A percentile compares a stretch with the other conserved stretches of the same genome.
phyloP scores from a whole-genome alignment of 2,329 filamentous ascomycete genomes.

The Septoria petroselini region DNA sequence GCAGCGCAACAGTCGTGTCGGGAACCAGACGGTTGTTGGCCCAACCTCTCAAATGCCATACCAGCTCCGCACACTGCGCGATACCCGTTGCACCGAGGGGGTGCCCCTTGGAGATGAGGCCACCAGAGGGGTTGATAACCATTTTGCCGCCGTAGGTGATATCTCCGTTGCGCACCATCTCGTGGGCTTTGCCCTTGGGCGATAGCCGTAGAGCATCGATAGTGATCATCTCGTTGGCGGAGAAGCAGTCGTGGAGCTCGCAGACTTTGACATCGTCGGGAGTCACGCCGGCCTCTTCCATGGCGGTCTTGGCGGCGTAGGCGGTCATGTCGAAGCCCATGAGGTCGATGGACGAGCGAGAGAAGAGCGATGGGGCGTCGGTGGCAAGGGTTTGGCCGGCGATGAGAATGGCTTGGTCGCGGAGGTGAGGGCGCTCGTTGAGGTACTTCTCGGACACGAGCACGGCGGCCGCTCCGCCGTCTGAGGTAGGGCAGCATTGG shows the following conservation, averaged over 20 bases:
- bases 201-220: slow-evolving; percentile 80
- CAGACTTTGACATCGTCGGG: slow-evolving; percentile 73
- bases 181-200: slow-evolving; percentile 79
- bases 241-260: slow-evolving; percentile 96
- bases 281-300: slow-evolving; percentile 66
- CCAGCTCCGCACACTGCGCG: slow-evolving; percentile 89
- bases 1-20: slow-evolving; percentile 69
- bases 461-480: slow-evolving; percentile 84
- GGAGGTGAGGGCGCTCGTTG: slow-evolving; percentile 75
- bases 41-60: slow-evolving; percentile 95
- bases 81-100: slow-evolving; percentile 89
- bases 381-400: slow-evolving; percentile 84
- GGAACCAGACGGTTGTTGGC: slow-evolving; percentile 79
- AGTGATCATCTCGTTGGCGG: slow-evolving; percentile 86
- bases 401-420: slow-evolving; percentile 77
- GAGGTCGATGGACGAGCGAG: slow-evolving; percentile 75
- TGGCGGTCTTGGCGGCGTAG: slow-evolving; percentile 64
- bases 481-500: slow-evolving; percentile 96
- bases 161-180: slow-evolving; percentile 79
- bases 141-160: slow-evolving; percentile 77
- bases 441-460: slow-evolving; percentile 88
- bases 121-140: slow-evolving; percentile 60
- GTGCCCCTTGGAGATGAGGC: slow-evolving; percentile 93
- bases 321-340: slow-evolving; percentile 84
- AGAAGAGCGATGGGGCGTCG: slow-evolving; percentile 77